Evolutionary conservation across 306 rosid species (phyloP), one percentile per base, ranked within the genome.

Genomic region (Mimosa bimucronata): DNA sequence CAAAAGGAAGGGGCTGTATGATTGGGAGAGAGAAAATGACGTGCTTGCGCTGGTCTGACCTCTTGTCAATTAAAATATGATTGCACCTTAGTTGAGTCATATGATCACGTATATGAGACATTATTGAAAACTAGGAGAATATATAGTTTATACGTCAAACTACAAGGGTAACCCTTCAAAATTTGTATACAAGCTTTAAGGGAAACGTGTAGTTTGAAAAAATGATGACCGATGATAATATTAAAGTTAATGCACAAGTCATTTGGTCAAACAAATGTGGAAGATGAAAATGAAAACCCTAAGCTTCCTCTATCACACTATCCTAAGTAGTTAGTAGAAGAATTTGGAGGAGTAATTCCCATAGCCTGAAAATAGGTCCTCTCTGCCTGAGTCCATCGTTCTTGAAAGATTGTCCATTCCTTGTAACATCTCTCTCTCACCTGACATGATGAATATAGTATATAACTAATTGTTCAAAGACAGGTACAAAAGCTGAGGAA

Each of bases 341-440:
- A 65, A 84, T 88, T 86, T 40, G 83, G 81, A 44, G 91, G 77
- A 68, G 77, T 70, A n/a, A 60, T 21, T 67, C 77, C 84, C 80
- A 34, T 85, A 37, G 83, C 82, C 34, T 81, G 77, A 52, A 62
- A 89, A 75, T 92, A 87, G 11, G 86, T 86, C 31, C 50, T 82
- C 85, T 94, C 98, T 2, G 97, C 97, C 12, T 77, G 80, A 31
- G 76, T 78, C 89, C 91, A 60, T 66, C 98, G 90, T 38, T 85
- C 94, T 78, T 77, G 88, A 80, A 94, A 94, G 74, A 91, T 87
- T 69, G 61, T 70, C 98, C 98, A 94, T 85, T 94, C 98, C 45
- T 71, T 83, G 30, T 74, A 52, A 72, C 98, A 92, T 80, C 98
- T 89, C 34, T 90, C 91, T 78, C 97, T 88, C 75, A 92, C 98